Base-by-base conservation (phyloP, 2,329 filamentous ascomycete genomes). In the Cladosporium sp. region DNA sequence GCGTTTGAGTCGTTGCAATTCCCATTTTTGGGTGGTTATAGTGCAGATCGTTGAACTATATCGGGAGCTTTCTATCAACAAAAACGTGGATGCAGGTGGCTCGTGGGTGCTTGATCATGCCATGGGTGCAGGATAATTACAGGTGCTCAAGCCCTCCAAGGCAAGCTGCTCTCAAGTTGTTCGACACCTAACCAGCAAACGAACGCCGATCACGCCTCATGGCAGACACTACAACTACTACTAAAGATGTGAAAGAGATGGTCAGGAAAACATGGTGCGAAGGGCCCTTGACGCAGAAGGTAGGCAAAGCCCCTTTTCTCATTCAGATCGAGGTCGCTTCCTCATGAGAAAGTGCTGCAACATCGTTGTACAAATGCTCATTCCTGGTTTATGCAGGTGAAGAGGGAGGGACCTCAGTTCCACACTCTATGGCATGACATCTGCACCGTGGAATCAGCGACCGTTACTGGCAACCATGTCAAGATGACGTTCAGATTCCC, bases 401-500 rank as follows among this genome's bases (percentile, higher is more conserved):
- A 34, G 15, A 47, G 21, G 21, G 38, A 30, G 12, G 44, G 44
- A 49, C 38, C 41, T 15, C 58, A 60, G 24, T 60, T 60, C 26
- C 44, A 62, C 5, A 15, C 44, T 18, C 44, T 34, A 2, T 62
- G 59, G 59, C 26, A 36, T 11, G 47, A 62, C 18, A 52, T 3
- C 21, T 32, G 28, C 30, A 52, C n/a, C 14, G 44, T 62, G 12
- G 30, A 36, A 12, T 62, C 59, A 21, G 59, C 59, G 4, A 36
- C 28, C 47, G 36, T 52, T 12, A 51, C 28, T 30, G 30, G 41
- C 15, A 51, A 54, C 14, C 5, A 52, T n/a, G 47, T 62, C 30
- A 51, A 24, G 18, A 38, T 52, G n/a, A 41, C 11, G 7, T 62
- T 47, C 44, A 66, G 70, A 24, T 73, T 73, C 62, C 68, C 68